Percentiles rank a stretch among this genome's conserved stretches.
phyloP scores from a whole-genome alignment of 495 filamentous ascomycete genomes.

The Amorphotheca resinae region DNA sequence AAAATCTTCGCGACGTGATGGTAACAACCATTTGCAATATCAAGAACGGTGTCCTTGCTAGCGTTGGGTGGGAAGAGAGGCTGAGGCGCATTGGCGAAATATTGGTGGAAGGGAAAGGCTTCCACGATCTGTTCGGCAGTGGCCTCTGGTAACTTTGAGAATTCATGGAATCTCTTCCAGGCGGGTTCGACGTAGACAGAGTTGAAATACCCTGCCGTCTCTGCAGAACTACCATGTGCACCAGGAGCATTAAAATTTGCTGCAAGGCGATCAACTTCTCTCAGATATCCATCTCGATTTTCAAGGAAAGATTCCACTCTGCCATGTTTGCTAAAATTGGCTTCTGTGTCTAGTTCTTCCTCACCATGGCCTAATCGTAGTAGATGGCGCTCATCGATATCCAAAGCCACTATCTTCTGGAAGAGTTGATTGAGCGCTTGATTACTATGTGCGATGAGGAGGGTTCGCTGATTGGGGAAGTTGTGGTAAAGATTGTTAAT shows the following conservation, averaged over 20 bases:
- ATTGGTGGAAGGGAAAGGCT: conserved; percentile 82
- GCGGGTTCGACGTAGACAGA: conserved; percentile 77
- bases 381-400: conserved; percentile 93
- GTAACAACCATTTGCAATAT: conserved; percentile 77
- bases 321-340: conserved; percentile 86
- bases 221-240: conserved; percentile 86
- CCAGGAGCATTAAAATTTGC: conserved; percentile 73
- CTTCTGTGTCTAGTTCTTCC: conserved; percentile 78
- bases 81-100: conserved; percentile 79
- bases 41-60: conserved; percentile 54
- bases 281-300: conserved; percentile 63
- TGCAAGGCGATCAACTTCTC: conserved; percentile 79
- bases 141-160: conserved; percentile 35
- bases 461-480: conserved; percentile 80
- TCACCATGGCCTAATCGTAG: conserved; percentile 89
- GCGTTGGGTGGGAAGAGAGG: conserved; percentile 60
- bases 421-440: conserved; percentile 98
- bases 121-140: conserved; percentile 47
- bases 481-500: conserved; percentile 99
- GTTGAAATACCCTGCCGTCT: conserved; percentile 95
- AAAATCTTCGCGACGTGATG: conserved; percentile 87
- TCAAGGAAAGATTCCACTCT: conserved; percentile 94
- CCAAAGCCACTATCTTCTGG: conserved; percentile 86
- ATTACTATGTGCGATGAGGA: conserved; percentile 94
- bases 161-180: conserved; percentile 76